phyloP scores from a whole-genome alignment of 495 filamentous ascomycete species.

The Chaetomidium leptoderma region DNA sequence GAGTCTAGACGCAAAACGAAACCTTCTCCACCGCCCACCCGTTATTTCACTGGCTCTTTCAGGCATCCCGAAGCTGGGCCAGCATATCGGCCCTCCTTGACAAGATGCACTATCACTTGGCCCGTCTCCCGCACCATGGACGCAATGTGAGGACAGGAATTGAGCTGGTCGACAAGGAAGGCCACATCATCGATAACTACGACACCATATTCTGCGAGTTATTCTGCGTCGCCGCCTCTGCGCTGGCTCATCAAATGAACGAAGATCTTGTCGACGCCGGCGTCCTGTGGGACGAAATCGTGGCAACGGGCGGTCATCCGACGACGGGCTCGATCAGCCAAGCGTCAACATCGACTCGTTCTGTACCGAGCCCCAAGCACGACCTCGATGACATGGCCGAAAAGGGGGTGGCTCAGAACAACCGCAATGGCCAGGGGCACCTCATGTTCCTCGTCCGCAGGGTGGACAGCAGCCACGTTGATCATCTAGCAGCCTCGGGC shows the following conservation, averaged over 20 bases:
- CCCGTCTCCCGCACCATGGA: constrained; percentile 32
- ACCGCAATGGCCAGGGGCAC: constrained; percentile 58
- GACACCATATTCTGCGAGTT: constrained; percentile 77
- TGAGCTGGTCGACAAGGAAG: constrained; percentile 37
- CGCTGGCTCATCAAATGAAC: constrained; percentile 63
- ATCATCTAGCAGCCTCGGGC: constrained; percentile 63
- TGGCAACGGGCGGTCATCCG: constrained; percentile 52
- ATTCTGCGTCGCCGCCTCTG: constrained; percentile 75
- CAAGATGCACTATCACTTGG: constrained; percentile 61
- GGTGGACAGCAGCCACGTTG: constrained; percentile 49
- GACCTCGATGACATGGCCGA: constrained; percentile 23
- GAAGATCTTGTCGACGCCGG: constrained; percentile 61
- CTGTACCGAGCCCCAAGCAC: background rate
- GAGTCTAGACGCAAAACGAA: constrained; percentile 58
- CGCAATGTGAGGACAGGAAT: constrained; percentile 27
- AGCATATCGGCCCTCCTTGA: constrained; percentile 62
- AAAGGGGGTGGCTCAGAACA: constrained; percentile 31
- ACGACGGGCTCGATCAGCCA: constrained; percentile 6
- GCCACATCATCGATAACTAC: constrained; percentile 58
- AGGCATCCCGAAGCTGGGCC: constrained; percentile 71
- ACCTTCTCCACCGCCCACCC: constrained; percentile 71
- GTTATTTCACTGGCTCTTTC: constrained; percentile 83
- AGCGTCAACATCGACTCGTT: background rate
- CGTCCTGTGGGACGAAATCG: constrained; percentile 72
- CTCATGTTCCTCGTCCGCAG: constrained; percentile 76